Conservation (phyloP, 495 filamentous ascomycete species). For the Oleoguttula mirabilis region DNA sequence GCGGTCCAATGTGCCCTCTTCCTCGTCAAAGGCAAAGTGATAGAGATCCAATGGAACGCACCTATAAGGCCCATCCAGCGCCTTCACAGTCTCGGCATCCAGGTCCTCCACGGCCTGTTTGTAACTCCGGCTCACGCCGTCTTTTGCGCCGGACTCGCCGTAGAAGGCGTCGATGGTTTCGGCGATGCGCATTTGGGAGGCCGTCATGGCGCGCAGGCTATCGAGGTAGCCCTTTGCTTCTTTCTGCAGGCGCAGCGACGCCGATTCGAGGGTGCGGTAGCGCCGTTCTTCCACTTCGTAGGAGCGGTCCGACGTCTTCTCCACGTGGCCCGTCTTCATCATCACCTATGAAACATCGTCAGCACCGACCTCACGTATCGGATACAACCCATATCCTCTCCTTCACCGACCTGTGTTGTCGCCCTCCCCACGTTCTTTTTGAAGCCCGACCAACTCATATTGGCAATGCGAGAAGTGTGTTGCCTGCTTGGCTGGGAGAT, state of each 20-base stretch:
- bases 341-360: too few relatives aligned
- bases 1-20: background rate
- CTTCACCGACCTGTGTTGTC: background rate
- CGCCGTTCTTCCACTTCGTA: constrained; percentile 98
- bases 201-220: constrained; percentile 94
- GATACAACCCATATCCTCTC: too few relatives aligned
- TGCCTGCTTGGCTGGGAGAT: too few relatives aligned
- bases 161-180: constrained; percentile 99
- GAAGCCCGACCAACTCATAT: constrained; percentile 73
- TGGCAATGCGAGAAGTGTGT: too few relatives aligned
- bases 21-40: constrained; percentile 2
- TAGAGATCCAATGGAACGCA: constrained; percentile 25
- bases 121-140: constrained; percentile 90
- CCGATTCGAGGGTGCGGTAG: constrained; percentile 92
- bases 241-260: constrained; percentile 81
- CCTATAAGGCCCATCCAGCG: constrained; percentile 93
- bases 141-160: constrained; percentile 84
- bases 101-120: constrained; percentile 97
- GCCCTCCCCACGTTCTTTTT: constrained; percentile 73
- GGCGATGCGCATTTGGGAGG: constrained; percentile 97
- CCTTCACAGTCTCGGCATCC: constrained; percentile 96
- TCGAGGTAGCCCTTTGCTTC: constrained; percentile 97
- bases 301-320: constrained; percentile 94
- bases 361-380: too few relatives aligned
- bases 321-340: constrained; percentile 99